Percentiles rank a stretch among this genome's conserved stretches.
These are phyloP conservation scores for Melaleuca quinquenervia DNA, from an alignment of 345 rosid species.

Conservation along the genomic window DNA sequence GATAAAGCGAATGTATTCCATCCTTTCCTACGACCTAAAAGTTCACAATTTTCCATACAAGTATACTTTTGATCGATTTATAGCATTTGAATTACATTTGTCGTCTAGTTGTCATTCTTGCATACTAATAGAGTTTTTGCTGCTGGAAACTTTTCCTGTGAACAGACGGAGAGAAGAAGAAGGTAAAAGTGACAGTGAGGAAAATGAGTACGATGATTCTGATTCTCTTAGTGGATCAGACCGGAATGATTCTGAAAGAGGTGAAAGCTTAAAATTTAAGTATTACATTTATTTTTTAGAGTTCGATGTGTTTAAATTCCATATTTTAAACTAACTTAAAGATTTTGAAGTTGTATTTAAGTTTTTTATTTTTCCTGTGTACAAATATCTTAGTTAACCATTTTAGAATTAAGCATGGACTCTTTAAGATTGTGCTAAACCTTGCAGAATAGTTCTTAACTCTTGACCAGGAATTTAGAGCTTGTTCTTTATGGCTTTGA, in stretches of 20 bases:
- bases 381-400: not conserved
- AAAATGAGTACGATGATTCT: slow-evolving; percentile 26
- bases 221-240: slow-evolving; percentile 22
- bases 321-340: not conserved
- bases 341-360: not conserved
- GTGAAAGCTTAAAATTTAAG: slow-evolving; percentile 5
- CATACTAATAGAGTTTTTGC: not conserved
- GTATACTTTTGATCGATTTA: not conserved
- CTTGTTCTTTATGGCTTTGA: not conserved
- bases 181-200: slow-evolving; percentile 45
- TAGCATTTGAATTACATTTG: not conserved
- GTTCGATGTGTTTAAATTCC: not conserved
- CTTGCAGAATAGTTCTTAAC: not conserved
- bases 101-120: not conserved
- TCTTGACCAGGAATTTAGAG: not conserved
- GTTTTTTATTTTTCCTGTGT: not conserved
- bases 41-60: not conserved
- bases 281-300: not conserved
- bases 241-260: slow-evolving; percentile 27
- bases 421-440: not conserved
- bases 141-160: not conserved
- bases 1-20: not conserved
- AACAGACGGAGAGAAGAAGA: slow-evolving; percentile 45
- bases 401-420: not conserved
- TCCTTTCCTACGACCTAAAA: not conserved